phyloP scores from a whole-genome alignment of 306 rosid species.

The Casuarina glauca region DNA sequence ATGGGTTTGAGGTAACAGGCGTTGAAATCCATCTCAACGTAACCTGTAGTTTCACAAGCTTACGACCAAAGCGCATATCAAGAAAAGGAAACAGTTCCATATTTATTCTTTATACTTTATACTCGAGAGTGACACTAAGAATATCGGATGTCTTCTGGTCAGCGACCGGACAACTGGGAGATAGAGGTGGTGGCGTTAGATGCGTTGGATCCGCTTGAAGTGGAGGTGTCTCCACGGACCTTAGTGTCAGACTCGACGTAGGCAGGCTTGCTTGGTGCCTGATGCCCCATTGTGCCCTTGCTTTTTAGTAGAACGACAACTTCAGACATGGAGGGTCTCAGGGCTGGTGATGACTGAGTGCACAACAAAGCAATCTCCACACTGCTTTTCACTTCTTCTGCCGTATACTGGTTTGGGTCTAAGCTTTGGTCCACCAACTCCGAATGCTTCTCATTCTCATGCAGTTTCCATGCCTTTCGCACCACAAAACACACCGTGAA shows the following conservation, averaged over 20 bases:
- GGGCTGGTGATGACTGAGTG: conserved; percentile 57
- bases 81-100: not conserved
- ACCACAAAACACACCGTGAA: not conserved
- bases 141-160: not conserved
- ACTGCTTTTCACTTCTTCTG: conserved; percentile 50
- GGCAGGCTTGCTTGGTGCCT: conserved; percentile 54
- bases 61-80: no score
- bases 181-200: conserved; percentile 62
- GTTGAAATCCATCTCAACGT: no score
- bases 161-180: conserved; percentile 44
- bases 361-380: conserved; percentile 58
- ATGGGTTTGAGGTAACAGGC: no score
- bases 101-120: not conserved
- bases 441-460: conserved; percentile 40
- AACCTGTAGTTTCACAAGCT: no score
- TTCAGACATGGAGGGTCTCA: conserved; percentile 76
- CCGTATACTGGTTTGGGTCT: conserved; percentile 44
- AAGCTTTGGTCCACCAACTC: conserved; percentile 51
- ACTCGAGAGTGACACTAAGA: not conserved
- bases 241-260: conserved; percentile 46
- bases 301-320: conserved; percentile 49
- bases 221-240: conserved; percentile 36
- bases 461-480: conserved; percentile 56
- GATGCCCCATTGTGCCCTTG: conserved; percentile 27
- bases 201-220: conserved; percentile 48